These are phyloP conservation scores for Globisporangium cederbergense DNA, from an alignment of 352 stramenopile species.

Conservation along the genomic window DNA sequence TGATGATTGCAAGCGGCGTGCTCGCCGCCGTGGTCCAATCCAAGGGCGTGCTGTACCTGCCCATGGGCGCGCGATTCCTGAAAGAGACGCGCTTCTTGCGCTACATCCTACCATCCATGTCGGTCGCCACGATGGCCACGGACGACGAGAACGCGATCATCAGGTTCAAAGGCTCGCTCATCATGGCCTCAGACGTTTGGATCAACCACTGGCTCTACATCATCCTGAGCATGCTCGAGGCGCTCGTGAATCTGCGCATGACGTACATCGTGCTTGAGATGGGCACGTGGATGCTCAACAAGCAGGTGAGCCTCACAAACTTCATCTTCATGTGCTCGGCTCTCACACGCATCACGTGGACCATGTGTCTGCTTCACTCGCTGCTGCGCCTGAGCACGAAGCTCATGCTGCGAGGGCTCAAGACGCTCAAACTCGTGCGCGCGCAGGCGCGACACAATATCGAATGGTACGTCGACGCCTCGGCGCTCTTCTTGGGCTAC, in stretches of 20 bases:
- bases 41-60: conserved; percentile 13
- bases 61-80: conserved; percentile 6
- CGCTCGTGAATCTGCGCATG: conserved; percentile 14
- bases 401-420: conserved; percentile 1
- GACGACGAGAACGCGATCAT: conserved; percentile 7
- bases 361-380: conserved; percentile 17
- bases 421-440: conserved; percentile 11
- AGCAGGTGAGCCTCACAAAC: conserved; percentile 11
- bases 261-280: conserved; percentile 14
- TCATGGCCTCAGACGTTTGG: conserved; percentile 14
- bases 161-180: conserved; percentile 11
- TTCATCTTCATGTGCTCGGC: conserved; percentile 21
- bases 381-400: conserved; percentile 11
- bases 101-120: conserved; percentile 5
- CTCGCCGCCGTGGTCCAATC: conserved; percentile 14
- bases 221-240: conserved; percentile 12
- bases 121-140: background rate
- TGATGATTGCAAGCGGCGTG: conserved; percentile 21
- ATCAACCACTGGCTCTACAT: conserved; percentile 20
- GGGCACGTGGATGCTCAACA: conserved; percentile 17
- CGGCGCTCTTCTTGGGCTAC: conserved; percentile 18
- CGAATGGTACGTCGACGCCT: conserved; percentile 16
- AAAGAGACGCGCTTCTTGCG: background rate
- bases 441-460: conserved; percentile 1
- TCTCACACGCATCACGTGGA: conserved; percentile 17